A percentile compares a stretch with the other conserved stretches of the same genome.
Evolutionary conservation across 345 rosid species (phyloP).

Genomic region (Populus davidiana): DNA sequence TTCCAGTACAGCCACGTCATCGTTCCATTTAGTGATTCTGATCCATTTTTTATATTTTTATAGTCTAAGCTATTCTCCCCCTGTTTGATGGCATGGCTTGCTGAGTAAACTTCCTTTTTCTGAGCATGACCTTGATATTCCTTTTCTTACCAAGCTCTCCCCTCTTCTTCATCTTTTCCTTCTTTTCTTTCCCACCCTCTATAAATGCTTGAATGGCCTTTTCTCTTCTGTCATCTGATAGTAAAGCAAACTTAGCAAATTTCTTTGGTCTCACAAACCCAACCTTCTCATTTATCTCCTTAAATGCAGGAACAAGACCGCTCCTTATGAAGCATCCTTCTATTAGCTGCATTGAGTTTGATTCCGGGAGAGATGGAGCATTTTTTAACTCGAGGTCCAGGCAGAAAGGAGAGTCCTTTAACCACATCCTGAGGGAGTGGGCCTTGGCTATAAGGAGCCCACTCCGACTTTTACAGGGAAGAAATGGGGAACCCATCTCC

Average conservation of each 20-base stretch:
- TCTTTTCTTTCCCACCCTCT: conserved; percentile 57
- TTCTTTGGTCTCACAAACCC: conserved; percentile 79
- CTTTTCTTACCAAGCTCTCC: conserved; percentile 19
- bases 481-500: conserved; percentile 98
- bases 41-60: conserved; percentile 5
- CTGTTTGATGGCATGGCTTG: conserved; percentile 15
- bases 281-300: conserved; percentile 74
- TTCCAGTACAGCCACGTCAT: not conserved
- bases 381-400: conserved; percentile 85
- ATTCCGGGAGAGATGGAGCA: conserved; percentile 54
- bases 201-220: conserved; percentile 69
- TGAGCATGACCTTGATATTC: conserved; percentile 13
- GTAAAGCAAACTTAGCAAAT: conserved; percentile 76
- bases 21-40: not conserved
- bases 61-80: not conserved
- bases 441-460: conserved; percentile 89
- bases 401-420: conserved; percentile 95
- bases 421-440: conserved; percentile 94
- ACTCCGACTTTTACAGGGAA: conserved; percentile 74
- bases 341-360: conserved; percentile 73
- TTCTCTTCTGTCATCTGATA: conserved; percentile 65
- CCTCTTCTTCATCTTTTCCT: conserved; percentile 52
- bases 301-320: conserved; percentile 86
- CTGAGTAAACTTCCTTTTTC: conserved; percentile 28
- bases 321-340: conserved; percentile 80